Conservation (phyloP, 352 stramenopile species). For the Pythium brachiatum region DNA sequence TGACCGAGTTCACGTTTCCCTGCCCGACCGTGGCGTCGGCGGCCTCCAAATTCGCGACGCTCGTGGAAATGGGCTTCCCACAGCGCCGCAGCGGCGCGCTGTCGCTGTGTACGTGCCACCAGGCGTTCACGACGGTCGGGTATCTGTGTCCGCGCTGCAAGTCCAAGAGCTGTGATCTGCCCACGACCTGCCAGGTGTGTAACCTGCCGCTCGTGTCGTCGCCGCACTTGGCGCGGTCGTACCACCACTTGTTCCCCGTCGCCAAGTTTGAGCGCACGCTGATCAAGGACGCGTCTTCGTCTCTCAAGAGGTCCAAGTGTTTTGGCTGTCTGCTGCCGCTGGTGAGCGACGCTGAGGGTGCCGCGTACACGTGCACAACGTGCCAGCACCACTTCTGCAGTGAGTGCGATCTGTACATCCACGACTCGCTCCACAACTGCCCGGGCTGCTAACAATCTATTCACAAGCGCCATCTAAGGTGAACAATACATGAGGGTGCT, state of each 20-base stretch:
- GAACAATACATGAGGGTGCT: no score
- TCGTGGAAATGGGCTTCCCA: conserved; percentile 86
- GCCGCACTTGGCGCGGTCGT: conserved; percentile 96
- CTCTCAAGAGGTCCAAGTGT: conserved; percentile 40
- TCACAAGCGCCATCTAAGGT: no score
- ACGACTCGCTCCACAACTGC: conserved; percentile 98
- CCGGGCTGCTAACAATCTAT: conserved; percentile 92
- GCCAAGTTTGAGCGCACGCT: conserved; percentile 88
- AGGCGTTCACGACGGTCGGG: conserved; percentile 86
- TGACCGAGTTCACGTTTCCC: conserved; percentile 93
- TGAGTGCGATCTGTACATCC: conserved; percentile 97
- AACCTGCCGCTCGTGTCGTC: conserved; percentile 95
- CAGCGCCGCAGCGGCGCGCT: conserved; percentile 67
- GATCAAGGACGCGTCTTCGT: conserved; percentile 18
- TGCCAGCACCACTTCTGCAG: conserved; percentile 94
- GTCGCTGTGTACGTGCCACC: conserved; percentile 84
- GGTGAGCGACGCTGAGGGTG: conserved; percentile 40
- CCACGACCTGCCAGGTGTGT: conserved; percentile 95
- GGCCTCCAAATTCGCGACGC: conserved; percentile 59
- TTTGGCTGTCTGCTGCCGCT: conserved; percentile 78
- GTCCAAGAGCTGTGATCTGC: conserved; percentile 93
- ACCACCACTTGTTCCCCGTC: conserved; percentile 98
- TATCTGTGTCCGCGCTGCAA: conserved; percentile 95
- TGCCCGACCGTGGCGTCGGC: conserved; percentile 83
- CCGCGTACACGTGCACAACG: conserved; percentile 81